phyloP scores from a whole-genome alignment of 495 filamentous ascomycete species.

The Lepraria neglecta region DNA sequence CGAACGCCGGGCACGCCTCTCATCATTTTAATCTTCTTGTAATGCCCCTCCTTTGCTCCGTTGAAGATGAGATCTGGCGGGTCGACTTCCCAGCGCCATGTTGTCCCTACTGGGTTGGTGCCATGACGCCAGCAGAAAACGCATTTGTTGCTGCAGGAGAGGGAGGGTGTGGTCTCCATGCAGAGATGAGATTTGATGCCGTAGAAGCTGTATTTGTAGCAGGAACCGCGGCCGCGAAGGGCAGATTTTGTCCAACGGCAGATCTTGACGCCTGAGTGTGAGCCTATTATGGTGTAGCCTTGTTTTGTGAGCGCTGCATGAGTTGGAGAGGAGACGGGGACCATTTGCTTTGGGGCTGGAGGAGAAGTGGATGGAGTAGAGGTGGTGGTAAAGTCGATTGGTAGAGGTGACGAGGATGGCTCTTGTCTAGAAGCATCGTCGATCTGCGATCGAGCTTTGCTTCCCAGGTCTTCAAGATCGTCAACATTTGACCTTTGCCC shows the following conservation, averaged over 20 bases:
- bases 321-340: constrained; percentile 81
- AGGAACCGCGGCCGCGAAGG: constrained; percentile 87
- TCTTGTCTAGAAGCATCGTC: constrained; percentile 15
- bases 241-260: constrained; percentile 98
- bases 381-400: constrained; percentile 67
- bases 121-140: constrained; percentile 98
- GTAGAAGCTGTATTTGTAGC: constrained; percentile 97
- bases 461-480: constrained; percentile 82
- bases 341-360: constrained; percentile 74
- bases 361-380: constrained; percentile 47
- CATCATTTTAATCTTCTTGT: constrained; percentile 96
- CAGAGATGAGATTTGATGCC: constrained; percentile 92
- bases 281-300: constrained; percentile 90
- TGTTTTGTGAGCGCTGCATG: constrained; percentile 86
- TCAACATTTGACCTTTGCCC: constrained; percentile 46
- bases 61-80: constrained; percentile 80
- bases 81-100: constrained; percentile 93
- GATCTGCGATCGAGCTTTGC: constrained; percentile 15
- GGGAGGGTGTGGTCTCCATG: constrained; percentile 94
- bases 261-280: constrained; percentile 94
- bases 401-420: constrained; percentile 46
- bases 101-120: constrained; percentile 93
- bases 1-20: constrained; percentile 86
- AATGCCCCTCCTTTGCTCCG: constrained; percentile 85
- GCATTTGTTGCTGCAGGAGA: constrained; percentile 96